Percentiles rank a stretch among this genome's conserved stretches.
Conservation (phyloP, 768 basidiomycete species). For the Sporobolomyces phaffii region DNA sequence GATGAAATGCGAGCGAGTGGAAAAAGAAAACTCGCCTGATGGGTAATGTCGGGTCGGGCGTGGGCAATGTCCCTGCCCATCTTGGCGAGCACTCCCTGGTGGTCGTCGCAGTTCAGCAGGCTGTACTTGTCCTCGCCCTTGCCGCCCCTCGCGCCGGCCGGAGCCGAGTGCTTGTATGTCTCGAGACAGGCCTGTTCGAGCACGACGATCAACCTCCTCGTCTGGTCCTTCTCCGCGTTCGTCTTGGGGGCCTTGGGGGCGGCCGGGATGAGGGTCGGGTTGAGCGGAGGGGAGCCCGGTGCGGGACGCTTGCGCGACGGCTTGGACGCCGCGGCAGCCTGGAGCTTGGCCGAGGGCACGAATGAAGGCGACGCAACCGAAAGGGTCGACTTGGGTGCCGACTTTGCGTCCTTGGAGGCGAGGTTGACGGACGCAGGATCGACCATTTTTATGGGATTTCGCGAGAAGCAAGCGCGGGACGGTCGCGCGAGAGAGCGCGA, state of each 20-base stretch:
- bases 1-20: not conserved
- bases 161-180: constrained; percentile 74
- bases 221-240: constrained; percentile 50
- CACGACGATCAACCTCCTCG: constrained; percentile 74
- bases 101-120: constrained; percentile 94
- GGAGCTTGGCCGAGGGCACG: constrained; percentile 20
- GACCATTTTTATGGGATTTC: not conserved
- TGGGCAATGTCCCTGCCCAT: constrained; percentile 97
- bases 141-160: constrained; percentile 53
- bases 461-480: no score
- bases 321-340: not conserved
- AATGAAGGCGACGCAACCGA: constrained; percentile 28
- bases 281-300: constrained; percentile 34
- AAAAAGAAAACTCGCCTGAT: constrained; percentile 61
- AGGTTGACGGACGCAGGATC: not conserved
- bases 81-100: constrained; percentile 92
- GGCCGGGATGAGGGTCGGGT: constrained; percentile 40
- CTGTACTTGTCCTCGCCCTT: constrained; percentile 84
- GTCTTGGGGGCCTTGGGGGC: constrained; percentile 43
- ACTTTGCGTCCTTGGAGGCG: not conserved
- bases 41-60: constrained; percentile 97
- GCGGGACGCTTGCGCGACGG: constrained; percentile 39
- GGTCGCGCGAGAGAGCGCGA: no score
- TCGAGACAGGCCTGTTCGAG: constrained; percentile 92
- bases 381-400: not conserved